These are phyloP conservation scores for Letharia lupina DNA, from an alignment of 495 filamentous ascomycete species.

Conservation along the genomic window DNA sequence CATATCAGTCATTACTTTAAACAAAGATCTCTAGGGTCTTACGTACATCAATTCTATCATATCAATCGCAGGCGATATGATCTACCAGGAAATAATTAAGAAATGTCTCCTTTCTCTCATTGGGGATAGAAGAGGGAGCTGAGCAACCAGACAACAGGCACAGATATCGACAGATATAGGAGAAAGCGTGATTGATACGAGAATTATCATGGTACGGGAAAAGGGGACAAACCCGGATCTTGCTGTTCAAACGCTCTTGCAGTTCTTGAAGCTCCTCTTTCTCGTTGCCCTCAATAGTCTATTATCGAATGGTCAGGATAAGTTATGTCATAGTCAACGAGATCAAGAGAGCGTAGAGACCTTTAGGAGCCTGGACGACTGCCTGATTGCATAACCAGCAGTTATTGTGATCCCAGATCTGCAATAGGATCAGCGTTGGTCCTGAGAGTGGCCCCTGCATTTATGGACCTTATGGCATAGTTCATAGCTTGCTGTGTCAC, in stretches of 20 bases:
- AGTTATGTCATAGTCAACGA: neutral
- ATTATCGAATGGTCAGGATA: constrained; percentile 1
- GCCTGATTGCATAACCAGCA: constrained; percentile 72
- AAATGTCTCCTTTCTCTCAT: neutral
- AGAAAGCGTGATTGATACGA: neutral
- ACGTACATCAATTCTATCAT: constrained; percentile 85
- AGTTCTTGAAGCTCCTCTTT: constrained; percentile 61
- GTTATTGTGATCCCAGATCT: constrained; percentile 87
- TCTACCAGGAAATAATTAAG: constrained; percentile 36
- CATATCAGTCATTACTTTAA: constrained; percentile 13
- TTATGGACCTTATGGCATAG: constrained; percentile 63
- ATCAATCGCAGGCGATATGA: constrained; percentile 86
- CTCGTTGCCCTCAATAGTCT: constrained; percentile 62
- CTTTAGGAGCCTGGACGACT: constrained; percentile 73
- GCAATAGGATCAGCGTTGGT: constrained; percentile 16
- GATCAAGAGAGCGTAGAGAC: constrained; percentile 30
- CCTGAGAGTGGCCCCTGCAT: neutral
- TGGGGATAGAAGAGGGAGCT: neutral
- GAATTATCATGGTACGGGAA: neutral
- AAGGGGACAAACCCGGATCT: constrained; percentile 60
- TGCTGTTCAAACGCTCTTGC: constrained; percentile 69
- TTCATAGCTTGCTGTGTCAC: constrained; percentile 81
- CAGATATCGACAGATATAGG: neutral
- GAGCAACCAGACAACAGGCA: neutral
- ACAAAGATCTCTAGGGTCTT: neutral